Base-by-base conservation (phyloP, 495 filamentous ascomycete species). In the Annulohypoxylon nitens region DNA sequence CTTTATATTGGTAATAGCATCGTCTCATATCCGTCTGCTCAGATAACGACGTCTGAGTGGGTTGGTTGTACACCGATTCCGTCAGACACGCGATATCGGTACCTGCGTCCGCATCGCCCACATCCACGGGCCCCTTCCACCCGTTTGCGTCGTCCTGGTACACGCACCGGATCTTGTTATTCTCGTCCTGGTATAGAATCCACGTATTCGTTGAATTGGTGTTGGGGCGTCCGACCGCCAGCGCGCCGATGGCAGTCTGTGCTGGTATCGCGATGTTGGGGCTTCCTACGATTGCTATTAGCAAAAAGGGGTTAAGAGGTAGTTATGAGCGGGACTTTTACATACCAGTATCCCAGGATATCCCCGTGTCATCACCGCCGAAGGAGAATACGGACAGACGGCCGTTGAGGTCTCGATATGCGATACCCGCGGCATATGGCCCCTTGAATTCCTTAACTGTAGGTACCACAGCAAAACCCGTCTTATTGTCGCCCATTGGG, bases 71-170 rank as follows among this genome's bases (percentile, higher is more conserved):
- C 7, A 50, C 30, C 25, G 50, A n/a, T 50, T 67, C 72, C 34
- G 72, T 75, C 51, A 75, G 58, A 37, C 68, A 75, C 48, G 72
- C 72, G 18, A 75, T 67, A 33, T 70, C 62, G n/a, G 72, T 75
- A 12, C 63, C 66, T 10, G 33, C 43, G 57, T 75, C 72, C 23
- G 72, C 72, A 3, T 75, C 67, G 10, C 67, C 67, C 12, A 75
- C 66, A 10, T 70, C 62, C 23, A 67, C 61, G 12, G 72, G 72
- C 0, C 67, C 72, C 23, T 67, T n/a, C 72, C 67, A 75, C 36
- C 18, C 47, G 61, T 63, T 67, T 18, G 30, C 67, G 57, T 66
- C 61, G 5, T 33, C 71, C 18, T 70, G 66, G 54, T 67, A 74
- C 3, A 74, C 66, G 3, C 50, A 30, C 16, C 70, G 65, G 39